Base-by-base conservation (phyloP, 2,329 filamentous ascomycete species). In the Trichoderma atrobrunneum region DNA sequence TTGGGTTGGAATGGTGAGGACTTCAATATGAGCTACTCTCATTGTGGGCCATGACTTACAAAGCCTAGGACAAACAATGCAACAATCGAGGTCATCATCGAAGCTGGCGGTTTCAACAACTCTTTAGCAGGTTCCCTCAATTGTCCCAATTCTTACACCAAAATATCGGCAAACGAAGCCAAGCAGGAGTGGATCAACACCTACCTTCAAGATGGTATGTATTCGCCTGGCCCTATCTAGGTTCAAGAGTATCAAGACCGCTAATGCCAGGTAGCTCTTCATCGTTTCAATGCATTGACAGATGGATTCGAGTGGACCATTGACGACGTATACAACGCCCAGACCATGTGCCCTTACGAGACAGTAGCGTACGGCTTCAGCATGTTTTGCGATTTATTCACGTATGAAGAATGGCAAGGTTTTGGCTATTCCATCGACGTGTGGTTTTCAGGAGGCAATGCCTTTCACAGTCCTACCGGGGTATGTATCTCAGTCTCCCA, bases 281-380 rank as follows among this genome's bases (percentile, higher is more conserved):
- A 84, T 21, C 87, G 91, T 3, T 85, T 94, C 68, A 84, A 86
- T 34, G 79, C 82, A 5, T 81, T 90, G 80, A 84, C 90, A 0
- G 79, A 86, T 1, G 85, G 84, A 24, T 86, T 90, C 77, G 87
- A 91, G 69, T 93, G 92, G 89, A 91, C 88, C 1, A 77, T 88
- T 4, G 80, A 84, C 3, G 90, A 92, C 76, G 87, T 87, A 0
- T 92, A 91, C 79, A 88, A 90, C 21, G 89, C 89, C 0, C 92
- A 94, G 79, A 90, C 85, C 3, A 85, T 94, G 78, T 95, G 92
- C 76, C 89, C 92, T 0, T 95, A 94, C 77, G 92, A 95, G 80
- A 93, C 91, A 0, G 87, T 93, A n/a, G 89, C 91, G 1, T 90
- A 92, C 72, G 92, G 92, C 26, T 94, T 90, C 82, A 93, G 90